phyloP scores from a whole-genome alignment of 768 basidiomycete genomes.

The Termitomyces titanicus region DNA sequence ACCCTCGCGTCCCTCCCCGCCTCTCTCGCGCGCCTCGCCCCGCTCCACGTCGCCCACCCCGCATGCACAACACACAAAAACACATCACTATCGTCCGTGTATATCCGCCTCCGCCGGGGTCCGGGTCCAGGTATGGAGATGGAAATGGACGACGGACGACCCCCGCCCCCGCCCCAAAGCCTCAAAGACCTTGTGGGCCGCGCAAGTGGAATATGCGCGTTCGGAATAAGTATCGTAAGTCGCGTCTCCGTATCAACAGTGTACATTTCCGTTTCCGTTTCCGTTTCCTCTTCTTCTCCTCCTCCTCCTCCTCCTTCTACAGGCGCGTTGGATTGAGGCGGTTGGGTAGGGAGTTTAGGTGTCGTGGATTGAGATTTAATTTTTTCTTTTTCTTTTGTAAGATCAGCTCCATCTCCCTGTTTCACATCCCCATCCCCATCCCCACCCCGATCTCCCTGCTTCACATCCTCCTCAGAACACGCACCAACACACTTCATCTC shows the following conservation, averaged over 20 bases:
- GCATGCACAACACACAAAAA: slow-evolving; percentile 68
- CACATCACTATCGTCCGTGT: slow-evolving; percentile 77
- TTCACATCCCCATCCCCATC: slow-evolving; percentile 4
- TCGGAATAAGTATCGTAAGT: slow-evolving; percentile 57
- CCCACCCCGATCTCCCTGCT: neutral
- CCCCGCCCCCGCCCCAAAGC: slow-evolving; percentile 71
- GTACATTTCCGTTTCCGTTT: slow-evolving; percentile 15
- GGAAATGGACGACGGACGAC: slow-evolving; percentile 25
- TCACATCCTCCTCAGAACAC: no score
- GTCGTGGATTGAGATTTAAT: neutral
- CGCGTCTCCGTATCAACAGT: slow-evolving; percentile 41
- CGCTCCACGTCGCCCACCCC: slow-evolving; percentile 51
- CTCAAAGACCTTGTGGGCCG: slow-evolving; percentile 46
- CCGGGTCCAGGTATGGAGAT: no score
- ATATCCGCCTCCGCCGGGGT: slow-evolving; percentile 40
- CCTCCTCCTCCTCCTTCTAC: no score
- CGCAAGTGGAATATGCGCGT: slow-evolving; percentile 50
- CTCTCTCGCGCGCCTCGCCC: slow-evolving; percentile 32
- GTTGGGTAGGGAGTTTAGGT: neutral
- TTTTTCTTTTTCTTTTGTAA: slow-evolving; percentile 11
- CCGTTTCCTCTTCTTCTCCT: no score
- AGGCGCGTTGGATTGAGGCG: neutral
- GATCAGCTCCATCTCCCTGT: neutral
- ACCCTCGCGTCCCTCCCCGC: slow-evolving; percentile 37
- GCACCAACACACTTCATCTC: no score